Conservation (phyloP, 192 early-diverging fungal species). For the Neocallimastix lanati region DNA sequence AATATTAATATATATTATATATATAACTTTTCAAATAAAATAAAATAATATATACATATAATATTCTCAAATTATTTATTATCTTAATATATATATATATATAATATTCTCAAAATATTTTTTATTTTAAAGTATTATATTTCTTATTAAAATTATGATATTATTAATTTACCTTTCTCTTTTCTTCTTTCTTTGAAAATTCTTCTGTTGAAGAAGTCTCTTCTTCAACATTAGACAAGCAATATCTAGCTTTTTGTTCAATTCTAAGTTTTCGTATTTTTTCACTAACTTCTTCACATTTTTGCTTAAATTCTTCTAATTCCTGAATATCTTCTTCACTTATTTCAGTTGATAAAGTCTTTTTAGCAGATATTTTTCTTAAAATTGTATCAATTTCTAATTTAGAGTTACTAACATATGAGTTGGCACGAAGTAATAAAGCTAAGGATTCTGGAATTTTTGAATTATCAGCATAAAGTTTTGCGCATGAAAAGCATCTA, state of each 20-base stretch:
- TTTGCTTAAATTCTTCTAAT: slow-evolving; percentile 9
- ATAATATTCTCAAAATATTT: no score
- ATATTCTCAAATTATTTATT: no score
- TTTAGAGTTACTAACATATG: slow-evolving; percentile 25
- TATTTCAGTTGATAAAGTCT: slow-evolving; percentile 17
- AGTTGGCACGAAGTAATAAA: slow-evolving; percentile 33
- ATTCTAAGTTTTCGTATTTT: slow-evolving; percentile 11
- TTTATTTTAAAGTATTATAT: no score
- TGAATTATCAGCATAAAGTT: slow-evolving; percentile 18
- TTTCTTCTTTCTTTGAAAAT: neutral
- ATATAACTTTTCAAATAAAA: no score
- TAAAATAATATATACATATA: no score
- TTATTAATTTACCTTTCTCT: neutral
- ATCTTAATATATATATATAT: no score
- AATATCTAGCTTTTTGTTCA: slow-evolving; percentile 13
- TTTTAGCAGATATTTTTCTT: slow-evolving; percentile 12
- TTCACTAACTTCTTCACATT: slow-evolving; percentile 8
- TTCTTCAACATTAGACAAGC: neutral
- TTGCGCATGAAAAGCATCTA: slow-evolving; percentile 27
- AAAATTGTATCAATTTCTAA: slow-evolving; percentile 16
- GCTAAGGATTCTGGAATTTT: slow-evolving; percentile 30
- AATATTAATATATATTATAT: no score
- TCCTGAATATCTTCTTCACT: slow-evolving; percentile 24
- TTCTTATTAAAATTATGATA: no score
- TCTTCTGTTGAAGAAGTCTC: neutral